Evolutionary conservation across 805 yeast genomes (phyloP).

Genomic region (Kluyveromyces siamensis): DNA sequence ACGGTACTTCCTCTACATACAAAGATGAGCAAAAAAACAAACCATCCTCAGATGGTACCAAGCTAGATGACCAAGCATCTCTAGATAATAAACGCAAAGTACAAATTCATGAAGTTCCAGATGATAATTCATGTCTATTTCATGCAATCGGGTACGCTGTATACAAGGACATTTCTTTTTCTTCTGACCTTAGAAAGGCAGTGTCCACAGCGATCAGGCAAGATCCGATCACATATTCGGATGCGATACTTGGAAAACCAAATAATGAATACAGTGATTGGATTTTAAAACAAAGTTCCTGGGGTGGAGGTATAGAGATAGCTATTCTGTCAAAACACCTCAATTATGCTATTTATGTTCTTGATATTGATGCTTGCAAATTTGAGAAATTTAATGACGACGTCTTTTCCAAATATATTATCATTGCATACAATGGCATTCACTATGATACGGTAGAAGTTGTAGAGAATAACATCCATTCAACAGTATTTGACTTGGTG

Average conservation of each 20-base stretch:
- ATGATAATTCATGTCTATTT: constrained; percentile 73
- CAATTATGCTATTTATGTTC: constrained; percentile 43
- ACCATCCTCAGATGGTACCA: not conserved
- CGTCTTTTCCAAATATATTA: constrained; percentile 34
- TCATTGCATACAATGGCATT: constrained; percentile 57
- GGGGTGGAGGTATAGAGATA: constrained; percentile 84
- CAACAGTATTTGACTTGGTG: constrained; percentile 35
- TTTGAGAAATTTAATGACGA: constrained; percentile 46
- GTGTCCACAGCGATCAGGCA: constrained; percentile 39
- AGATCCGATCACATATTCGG: constrained; percentile 40
- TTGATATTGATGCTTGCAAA: constrained; percentile 56
- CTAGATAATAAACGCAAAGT: constrained; percentile 12
- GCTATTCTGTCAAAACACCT: constrained; percentile 49
- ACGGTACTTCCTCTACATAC: too few relatives aligned
- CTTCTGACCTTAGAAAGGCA: constrained; percentile 40
- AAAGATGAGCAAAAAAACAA: not conserved
- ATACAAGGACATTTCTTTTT: constrained; percentile 35
- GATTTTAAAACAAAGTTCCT: constrained; percentile 50
- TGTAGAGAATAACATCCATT: constrained; percentile 19
- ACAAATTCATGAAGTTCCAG: constrained; percentile 52
- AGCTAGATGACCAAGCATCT: not conserved
- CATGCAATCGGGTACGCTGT: constrained; percentile 51
- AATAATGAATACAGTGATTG: constrained; percentile 44
- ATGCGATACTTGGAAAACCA: constrained; percentile 48
- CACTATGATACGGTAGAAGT: constrained; percentile 62